A percentile compares a stretch with the other conserved stretches of the same genome.
Evolutionary conservation across 805 yeast genomes (phyloP).

Genomic region (Clavispora vitiphila): DNA sequence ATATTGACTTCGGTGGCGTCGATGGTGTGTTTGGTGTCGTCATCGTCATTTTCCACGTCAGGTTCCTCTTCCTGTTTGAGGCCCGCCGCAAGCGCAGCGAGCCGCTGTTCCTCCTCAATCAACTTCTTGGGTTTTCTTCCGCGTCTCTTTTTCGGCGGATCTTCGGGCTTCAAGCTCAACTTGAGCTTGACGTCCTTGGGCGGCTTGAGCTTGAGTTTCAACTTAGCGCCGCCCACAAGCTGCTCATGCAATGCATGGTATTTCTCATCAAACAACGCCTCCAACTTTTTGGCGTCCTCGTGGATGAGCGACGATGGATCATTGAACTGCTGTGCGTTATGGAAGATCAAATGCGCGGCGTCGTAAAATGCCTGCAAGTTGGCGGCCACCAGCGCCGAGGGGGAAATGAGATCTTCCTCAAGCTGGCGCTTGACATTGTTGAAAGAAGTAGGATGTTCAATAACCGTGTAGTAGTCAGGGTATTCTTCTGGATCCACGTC

Average conservation of each 20-base stretch:
- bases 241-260: conserved; percentile 23
- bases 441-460: conserved; percentile 72
- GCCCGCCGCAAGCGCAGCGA: conserved; percentile 12
- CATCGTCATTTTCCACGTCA: conserved; percentile 1
- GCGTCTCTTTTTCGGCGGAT: conserved; percentile 17
- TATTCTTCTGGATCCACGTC: conserved; percentile 65
- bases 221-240: conserved; percentile 13
- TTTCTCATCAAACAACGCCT: conserved; percentile 45
- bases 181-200: conserved; percentile 24
- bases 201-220: conserved; percentile 23
- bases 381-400: conserved; percentile 26
- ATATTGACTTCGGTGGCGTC: conserved; percentile 11
- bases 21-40: conserved; percentile 1
- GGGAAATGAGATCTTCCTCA: conserved; percentile 35
- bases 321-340: conserved; percentile 76
- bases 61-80: conserved; percentile 10
- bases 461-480: conserved; percentile 76
- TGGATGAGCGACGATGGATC: conserved; percentile 67
- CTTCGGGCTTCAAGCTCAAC: conserved; percentile 23
- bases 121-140: conserved; percentile 20
- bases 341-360: conserved; percentile 60
- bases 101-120: conserved; percentile 16
- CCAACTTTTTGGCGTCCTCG: conserved; percentile 62
- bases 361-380: conserved; percentile 55
- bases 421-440: conserved; percentile 51